Percentiles rank a stretch among this genome's conserved stretches.
phyloP scores from a whole-genome alignment of 1,139 yeast genomes.

The Debaryomycetaceae sp. region DNA sequence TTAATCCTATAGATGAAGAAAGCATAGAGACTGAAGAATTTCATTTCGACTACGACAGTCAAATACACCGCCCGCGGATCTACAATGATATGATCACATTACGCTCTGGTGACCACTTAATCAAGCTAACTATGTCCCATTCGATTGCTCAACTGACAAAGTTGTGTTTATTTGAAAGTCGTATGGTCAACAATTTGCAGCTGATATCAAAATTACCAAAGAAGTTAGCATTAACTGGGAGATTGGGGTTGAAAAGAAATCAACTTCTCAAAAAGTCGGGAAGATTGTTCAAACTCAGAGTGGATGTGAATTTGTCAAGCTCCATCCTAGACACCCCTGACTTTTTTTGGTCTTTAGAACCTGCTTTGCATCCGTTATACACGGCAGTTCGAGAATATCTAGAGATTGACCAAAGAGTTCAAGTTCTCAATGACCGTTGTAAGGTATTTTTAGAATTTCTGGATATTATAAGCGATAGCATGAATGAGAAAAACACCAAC shows the following conservation, averaged over 20 bases:
- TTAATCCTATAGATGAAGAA: conserved; percentile 79
- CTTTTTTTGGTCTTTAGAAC: conserved; percentile 95
- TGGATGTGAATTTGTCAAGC: conserved; percentile 88
- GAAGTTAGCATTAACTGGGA: conserved; percentile 84
- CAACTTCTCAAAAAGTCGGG: conserved; percentile 87
- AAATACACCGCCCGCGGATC: conserved; percentile 80
- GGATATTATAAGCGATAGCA: conserved; percentile 88
- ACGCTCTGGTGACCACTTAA: conserved; percentile 86
- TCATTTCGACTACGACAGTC: conserved; percentile 84
- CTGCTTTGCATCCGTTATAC: conserved; percentile 89
- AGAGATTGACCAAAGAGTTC: conserved; percentile 92
- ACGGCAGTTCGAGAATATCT: conserved; percentile 82
- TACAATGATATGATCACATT: conserved; percentile 93
- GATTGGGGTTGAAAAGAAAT: conserved; percentile 72
- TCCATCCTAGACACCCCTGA: conserved; percentile 93
- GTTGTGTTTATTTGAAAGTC: conserved; percentile 82
- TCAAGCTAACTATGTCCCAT: conserved; percentile 89
- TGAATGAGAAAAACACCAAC: conserved; percentile 89
- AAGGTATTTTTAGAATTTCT: conserved; percentile 90
- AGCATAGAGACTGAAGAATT: conserved; percentile 95
- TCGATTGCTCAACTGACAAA: conserved; percentile 97
- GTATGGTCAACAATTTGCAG: conserved; percentile 80
- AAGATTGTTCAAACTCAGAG: conserved; percentile 79
- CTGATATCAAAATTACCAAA: conserved; percentile 87
- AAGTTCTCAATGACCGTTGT: conserved; percentile 88